Conservation (phyloP, 2,329 filamentous ascomycete species). For the Dactylonectria macrodidyma region DNA sequence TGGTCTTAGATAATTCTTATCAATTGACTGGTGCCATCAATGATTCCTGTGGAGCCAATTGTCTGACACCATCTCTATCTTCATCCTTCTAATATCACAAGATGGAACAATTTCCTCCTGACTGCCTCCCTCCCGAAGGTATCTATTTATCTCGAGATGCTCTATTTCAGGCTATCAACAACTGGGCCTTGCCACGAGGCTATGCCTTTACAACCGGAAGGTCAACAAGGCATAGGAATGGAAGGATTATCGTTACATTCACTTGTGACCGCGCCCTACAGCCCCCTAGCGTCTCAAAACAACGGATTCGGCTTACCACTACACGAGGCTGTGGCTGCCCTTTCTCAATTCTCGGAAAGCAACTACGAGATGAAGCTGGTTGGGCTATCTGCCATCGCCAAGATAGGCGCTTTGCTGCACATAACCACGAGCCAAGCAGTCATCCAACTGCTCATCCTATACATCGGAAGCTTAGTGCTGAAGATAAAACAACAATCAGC, state of each 20-base stretch:
- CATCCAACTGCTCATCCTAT: not conserved
- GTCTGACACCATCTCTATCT: not conserved
- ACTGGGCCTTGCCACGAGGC: not conserved
- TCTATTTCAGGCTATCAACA: slow-evolving; percentile 2
- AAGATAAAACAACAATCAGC: not conserved
- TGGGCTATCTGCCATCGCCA: slow-evolving; percentile 1
- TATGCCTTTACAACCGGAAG: slow-evolving; percentile 3
- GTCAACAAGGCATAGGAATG: not conserved
- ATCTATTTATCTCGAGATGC: too few species aligned
- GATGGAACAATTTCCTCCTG: too few species aligned
- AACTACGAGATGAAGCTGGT: not conserved
- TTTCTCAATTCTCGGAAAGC: slow-evolving; percentile 3
- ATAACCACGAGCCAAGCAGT: slow-evolving; percentile 11
- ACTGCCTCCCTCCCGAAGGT: too few species aligned
- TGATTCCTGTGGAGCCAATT: slow-evolving; percentile 5
- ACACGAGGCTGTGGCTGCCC: not conserved
- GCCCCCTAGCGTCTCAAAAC: not conserved
- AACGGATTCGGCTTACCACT: not conserved
- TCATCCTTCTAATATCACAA: too few species aligned
- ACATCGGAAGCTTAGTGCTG: not conserved
- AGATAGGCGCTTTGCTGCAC: not conserved
- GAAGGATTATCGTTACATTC: not conserved
- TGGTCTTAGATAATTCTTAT: slow-evolving; percentile 5
- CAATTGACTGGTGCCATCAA: slow-evolving; percentile 6
- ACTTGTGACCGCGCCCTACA: slow-evolving; percentile 6